Percentiles rank a stretch among this genome's conserved stretches.
Evolutionary conservation across 2,329 filamentous ascomycete species (phyloP).

Genomic region (Falciphora oryzae): DNA sequence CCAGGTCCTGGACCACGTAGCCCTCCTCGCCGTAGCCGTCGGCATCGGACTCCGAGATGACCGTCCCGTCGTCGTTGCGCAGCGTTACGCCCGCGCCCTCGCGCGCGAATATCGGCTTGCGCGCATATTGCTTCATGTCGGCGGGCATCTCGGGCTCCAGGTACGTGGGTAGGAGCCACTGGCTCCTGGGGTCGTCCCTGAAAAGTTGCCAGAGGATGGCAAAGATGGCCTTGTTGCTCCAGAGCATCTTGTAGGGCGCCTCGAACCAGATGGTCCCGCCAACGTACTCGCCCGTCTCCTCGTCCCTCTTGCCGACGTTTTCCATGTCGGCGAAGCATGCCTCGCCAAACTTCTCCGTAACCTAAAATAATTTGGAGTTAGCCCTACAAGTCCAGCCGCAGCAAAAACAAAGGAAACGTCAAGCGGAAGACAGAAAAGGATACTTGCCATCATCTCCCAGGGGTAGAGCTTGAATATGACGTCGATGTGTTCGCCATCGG

Average conservation of each 20-base stretch:
- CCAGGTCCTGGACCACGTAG: conserved; percentile 6
- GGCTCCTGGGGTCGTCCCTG: conserved; percentile 3
- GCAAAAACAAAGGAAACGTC: too few species aligned
- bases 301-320: background rate
- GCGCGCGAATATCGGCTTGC: conserved; percentile 5
- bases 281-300: background rate
- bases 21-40: background rate
- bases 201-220: conserved; percentile 3
- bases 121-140: background rate
- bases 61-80: background rate
- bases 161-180: conserved; percentile 7
- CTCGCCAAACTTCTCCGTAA: conserved; percentile 1
- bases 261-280: conserved; percentile 6
- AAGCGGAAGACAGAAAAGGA: too few species aligned
- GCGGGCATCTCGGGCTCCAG: conserved; percentile 5
- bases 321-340: conserved; percentile 7
- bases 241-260: conserved; percentile 6
- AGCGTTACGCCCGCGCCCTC: conserved; percentile 4
- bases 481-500: background rate
- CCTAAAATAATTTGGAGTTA: background rate
- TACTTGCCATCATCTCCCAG: conserved; percentile 4
- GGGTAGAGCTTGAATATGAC: conserved; percentile 7
- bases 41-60: background rate
- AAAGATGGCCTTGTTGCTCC: conserved; percentile 9
- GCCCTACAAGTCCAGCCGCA: too few species aligned